Evolutionary conservation across 2,329 filamentous ascomycete species (phyloP).

Genomic region (Raffaelea arxii): DNA sequence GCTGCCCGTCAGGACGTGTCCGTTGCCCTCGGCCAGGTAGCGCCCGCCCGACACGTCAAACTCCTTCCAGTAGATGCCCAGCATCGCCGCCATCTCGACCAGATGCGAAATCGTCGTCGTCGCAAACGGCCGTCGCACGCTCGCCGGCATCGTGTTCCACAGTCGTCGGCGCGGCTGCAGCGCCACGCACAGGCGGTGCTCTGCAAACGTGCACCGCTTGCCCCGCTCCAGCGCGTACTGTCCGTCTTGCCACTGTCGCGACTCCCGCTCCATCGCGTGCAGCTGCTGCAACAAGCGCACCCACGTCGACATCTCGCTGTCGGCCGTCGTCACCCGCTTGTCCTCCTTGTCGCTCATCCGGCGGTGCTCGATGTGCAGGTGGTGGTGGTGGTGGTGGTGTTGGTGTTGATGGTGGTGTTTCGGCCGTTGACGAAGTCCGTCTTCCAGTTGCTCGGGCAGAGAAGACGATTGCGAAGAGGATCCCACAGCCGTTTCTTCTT

Average conservation of each 20-base stretch:
- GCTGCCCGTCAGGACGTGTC: conserved; percentile 38
- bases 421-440: background rate
- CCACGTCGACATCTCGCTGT: conserved; percentile 49
- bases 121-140: conserved; percentile 38
- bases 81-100: conserved; percentile 41
- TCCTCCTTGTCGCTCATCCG: conserved; percentile 8
- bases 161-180: conserved; percentile 34
- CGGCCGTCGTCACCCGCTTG: conserved; percentile 39
- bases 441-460: too few species aligned
- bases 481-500: too few species aligned
- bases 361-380: conserved; percentile 7
- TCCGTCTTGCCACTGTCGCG: conserved; percentile 32
- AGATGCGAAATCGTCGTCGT: conserved; percentile 47
- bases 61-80: conserved; percentile 50
- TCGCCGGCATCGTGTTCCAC: conserved; percentile 42
- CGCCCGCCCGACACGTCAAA: conserved; percentile 42
- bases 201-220: conserved; percentile 5
- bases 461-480: too few species aligned
- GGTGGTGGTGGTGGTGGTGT: conserved; percentile 10
- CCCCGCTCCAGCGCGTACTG: conserved; percentile 16
- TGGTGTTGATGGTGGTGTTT: background rate
- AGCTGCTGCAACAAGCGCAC: conserved; percentile 38
- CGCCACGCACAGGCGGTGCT: conserved; percentile 34
- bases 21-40: conserved; percentile 46
- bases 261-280: conserved; percentile 39